phyloP scores from a whole-genome alignment of 768 basidiomycete genomes.

The Ephemerocybe angulata region DNA sequence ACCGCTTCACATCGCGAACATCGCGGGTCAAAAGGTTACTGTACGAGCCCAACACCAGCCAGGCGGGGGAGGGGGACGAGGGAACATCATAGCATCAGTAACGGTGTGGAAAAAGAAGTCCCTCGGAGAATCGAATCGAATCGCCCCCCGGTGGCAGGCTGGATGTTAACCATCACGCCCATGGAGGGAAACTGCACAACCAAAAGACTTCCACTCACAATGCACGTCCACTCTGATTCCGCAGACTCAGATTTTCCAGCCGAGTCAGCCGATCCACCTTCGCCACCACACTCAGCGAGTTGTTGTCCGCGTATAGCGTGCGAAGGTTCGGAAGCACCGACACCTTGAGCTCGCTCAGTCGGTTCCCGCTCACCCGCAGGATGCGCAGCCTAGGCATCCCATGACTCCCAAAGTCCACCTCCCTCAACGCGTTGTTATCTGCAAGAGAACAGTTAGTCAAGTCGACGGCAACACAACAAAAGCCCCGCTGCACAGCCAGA shows the following conservation, averaged over 20 bases:
- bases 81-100: conserved; percentile 5
- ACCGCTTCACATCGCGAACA: conserved; percentile 86
- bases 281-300: conserved; percentile 49
- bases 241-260: conserved; percentile 86
- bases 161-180: too few relatives aligned
- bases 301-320: conserved; percentile 92
- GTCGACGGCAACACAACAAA: conserved; percentile 7
- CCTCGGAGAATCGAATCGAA: conserved; percentile 14
- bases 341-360: conserved; percentile 61
- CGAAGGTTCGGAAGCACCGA: conserved; percentile 66
- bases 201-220: conserved; percentile 54
- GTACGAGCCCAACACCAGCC: conserved; percentile 8
- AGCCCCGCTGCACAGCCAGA: not conserved
- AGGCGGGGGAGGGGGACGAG: conserved; percentile 7
- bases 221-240: conserved; percentile 78
- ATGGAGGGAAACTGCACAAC: too few relatives aligned
- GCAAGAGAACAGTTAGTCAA: conserved; percentile 9
- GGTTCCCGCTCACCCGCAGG: conserved; percentile 81
- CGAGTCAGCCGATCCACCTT: conserved; percentile 58
- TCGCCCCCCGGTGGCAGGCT: too few relatives aligned
- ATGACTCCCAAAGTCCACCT: conserved; percentile 47
- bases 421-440: conserved; percentile 72
- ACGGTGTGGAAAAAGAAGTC: conserved; percentile 9
- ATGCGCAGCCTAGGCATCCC: conserved; percentile 72
- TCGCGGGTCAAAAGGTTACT: conserved; percentile 57